Conservation (phyloP, 1,284 basidiomycete genomes). For the Trametes hirsuta region DNA sequence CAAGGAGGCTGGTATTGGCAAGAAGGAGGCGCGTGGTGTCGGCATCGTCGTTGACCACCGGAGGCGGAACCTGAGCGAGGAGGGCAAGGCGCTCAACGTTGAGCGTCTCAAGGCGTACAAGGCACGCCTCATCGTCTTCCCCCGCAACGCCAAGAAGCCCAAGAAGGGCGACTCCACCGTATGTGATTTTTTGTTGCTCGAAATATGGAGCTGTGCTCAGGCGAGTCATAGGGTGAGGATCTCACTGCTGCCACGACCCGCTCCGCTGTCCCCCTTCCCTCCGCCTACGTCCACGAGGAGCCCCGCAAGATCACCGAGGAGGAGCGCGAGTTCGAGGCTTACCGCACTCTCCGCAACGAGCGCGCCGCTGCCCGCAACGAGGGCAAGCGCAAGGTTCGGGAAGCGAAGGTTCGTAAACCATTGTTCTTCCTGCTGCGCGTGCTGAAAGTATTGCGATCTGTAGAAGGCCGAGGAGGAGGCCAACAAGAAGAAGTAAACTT, state of each 20-base stretch:
- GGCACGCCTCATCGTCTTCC: constrained; percentile 88
- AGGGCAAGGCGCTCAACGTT: constrained; percentile 95
- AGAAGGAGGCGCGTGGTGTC: constrained; percentile 92
- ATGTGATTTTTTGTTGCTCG: constrained; percentile 38
- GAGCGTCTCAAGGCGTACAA: constrained; percentile 96
- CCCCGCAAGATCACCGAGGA: constrained; percentile 94
- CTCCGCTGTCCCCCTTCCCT: constrained; percentile 69
- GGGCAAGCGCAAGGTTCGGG: constrained; percentile 83
- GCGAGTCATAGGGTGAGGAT: constrained; percentile 72
- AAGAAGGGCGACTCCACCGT: constrained; percentile 94
- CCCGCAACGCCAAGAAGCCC: constrained; percentile 93
- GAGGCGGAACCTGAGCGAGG: constrained; percentile 96
- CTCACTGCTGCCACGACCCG: constrained; percentile 84
- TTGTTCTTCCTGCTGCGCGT: constrained; percentile 7
- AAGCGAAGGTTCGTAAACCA: constrained; percentile 67
- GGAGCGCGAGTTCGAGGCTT: constrained; percentile 91
- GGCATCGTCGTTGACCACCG: constrained; percentile 98
- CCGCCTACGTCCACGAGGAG: constrained; percentile 72
- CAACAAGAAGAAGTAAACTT: constrained; percentile 86
- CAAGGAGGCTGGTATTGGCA: constrained; percentile 93
- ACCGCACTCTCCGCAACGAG: constrained; percentile 85
- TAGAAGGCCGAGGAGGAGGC: constrained; percentile 93
- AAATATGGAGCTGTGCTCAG: not conserved
- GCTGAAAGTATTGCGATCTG: constrained; percentile 25
- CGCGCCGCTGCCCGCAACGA: constrained; percentile 87